Base-by-base conservation (phyloP, 2,329 filamentous ascomycete species). In the Colletotrichum viniferum region DNA sequence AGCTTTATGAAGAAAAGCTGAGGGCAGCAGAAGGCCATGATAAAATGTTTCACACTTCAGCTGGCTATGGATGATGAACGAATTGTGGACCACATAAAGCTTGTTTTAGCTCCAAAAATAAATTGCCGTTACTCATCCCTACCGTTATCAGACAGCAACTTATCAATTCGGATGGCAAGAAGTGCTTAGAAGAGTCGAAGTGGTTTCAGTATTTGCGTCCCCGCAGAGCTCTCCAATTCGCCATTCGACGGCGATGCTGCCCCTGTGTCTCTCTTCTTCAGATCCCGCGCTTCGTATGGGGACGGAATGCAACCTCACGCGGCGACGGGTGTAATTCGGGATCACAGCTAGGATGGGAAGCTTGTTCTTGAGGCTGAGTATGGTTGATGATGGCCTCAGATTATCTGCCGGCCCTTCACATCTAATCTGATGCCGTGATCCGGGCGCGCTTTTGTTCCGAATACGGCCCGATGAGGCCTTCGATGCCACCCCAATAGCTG, bases 41-140 rank as follows among this genome's bases (percentile, higher is more conserved):
- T n/a, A 16, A 14, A 68, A 60, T 30, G 68, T 64, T 71, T 71
- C 68, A 56, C 21, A 64, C 38, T 48, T 32, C 60, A 64, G 68
- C 68, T 71, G 21, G 28, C 60, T 58, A 52, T 18, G 60, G 48
- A 55, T 56, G 38, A 21, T 13, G 60, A 56, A 64, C 68, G 18
- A 56, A 38, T 24, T 34, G 58, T 36, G 60, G 68, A 21, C 68
- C 68, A 32, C n/a, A 6, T 43, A 71, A 71, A 71, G 68, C 68
- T 71, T 71, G 68, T 71, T 71, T 71, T 71, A 24, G 14, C 34
- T 61, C 38, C 43, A 56, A 71, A 71, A 56, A 64, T 71, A 65
- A 71, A 36, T 38, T 65, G 68, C 60, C 68, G 68, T 64, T 52
- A 65, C 32, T 65, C 28, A 71, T 64, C 68, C 68, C 68, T 13